A percentile compares a stretch with the other conserved stretches of the same genome.
Evolutionary conservation across 106 monocot genomes (phyloP).

Genomic region (Iris macrosiphon): DNA sequence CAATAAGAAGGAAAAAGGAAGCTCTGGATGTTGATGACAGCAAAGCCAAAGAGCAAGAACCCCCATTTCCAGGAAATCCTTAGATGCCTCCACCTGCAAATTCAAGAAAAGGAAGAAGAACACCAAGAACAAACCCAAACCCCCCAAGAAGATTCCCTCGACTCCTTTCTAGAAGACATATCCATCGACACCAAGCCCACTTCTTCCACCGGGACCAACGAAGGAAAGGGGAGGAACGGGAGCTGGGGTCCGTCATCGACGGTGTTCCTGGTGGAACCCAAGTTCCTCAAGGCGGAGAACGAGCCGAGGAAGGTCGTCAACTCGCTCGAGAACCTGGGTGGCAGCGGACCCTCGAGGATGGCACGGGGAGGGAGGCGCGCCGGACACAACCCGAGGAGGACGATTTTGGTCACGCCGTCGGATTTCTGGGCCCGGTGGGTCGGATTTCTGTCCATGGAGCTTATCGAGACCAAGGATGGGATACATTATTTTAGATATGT

Average conservation of each 20-base stretch:
- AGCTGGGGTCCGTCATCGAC: no score
- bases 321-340: slow-evolving; percentile 66
- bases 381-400: slow-evolving; percentile 61
- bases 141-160: slow-evolving; percentile 52
- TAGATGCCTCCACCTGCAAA: slow-evolving; percentile 30
- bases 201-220: no score
- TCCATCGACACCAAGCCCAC: slow-evolving; percentile 36
- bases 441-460: slow-evolving; percentile 85
- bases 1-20: slow-evolving; percentile 58
- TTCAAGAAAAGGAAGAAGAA: slow-evolving; percentile 98
- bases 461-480: slow-evolving; percentile 71
- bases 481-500: slow-evolving; percentile 80
- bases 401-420: slow-evolving; percentile 67
- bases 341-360: slow-evolving; percentile 55
- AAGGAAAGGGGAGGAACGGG: not conserved
- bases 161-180: slow-evolving; percentile 63
- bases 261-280: slow-evolving; percentile 74
- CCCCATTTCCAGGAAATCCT: slow-evolving; percentile 14
- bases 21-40: slow-evolving; percentile 8
- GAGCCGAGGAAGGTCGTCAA: slow-evolving; percentile 85
- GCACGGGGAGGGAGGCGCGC: slow-evolving; percentile 60
- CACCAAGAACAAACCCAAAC: no score
- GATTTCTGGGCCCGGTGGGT: slow-evolving; percentile 90
- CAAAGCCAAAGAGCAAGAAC: slow-evolving; percentile 18
- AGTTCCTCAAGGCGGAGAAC: slow-evolving; percentile 88